A percentile compares a stretch with the other conserved stretches of the same genome.
Evolutionary conservation across 2,329 filamentous ascomycete genomes (phyloP).

Genomic region (Ascosphaera pollenicola): DNA sequence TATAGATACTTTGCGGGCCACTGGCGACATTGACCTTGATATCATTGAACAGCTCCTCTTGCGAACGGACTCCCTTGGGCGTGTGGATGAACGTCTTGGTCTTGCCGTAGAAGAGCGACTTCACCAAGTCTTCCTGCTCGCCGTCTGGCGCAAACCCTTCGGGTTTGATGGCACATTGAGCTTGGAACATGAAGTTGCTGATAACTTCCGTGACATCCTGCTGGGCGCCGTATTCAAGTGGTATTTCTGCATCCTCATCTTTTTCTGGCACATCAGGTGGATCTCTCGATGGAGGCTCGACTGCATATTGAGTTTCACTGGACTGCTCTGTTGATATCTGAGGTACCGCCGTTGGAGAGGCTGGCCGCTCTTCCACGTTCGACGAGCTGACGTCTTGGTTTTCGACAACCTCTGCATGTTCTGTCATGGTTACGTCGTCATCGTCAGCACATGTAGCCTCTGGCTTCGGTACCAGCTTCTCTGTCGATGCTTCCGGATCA

Average conservation of each 20-base stretch:
- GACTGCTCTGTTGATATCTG: too few species aligned
- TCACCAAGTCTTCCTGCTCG: conserved; percentile 63
- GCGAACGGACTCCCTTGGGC: conserved; percentile 22
- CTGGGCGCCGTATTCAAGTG: conserved; percentile 41
- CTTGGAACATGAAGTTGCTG: conserved; percentile 70
- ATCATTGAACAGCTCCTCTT: conserved; percentile 39
- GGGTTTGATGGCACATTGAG: conserved; percentile 71
- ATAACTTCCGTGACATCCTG: conserved; percentile 95
- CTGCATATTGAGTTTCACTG: not conserved
- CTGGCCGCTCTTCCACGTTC: not conserved
- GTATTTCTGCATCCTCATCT: not conserved
- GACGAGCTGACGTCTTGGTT: not conserved
- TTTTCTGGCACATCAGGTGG: not conserved
- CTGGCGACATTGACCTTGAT: conserved; percentile 36
- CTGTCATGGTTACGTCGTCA: not conserved
- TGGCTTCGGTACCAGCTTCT: conserved; percentile 7
- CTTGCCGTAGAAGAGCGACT: conserved; percentile 28
- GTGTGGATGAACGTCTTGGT: conserved; percentile 25
- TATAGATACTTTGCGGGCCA: conserved; percentile 47
- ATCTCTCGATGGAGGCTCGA: not conserved
- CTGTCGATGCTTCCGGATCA: conserved; percentile 8
- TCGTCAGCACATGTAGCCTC: conserved; percentile 4
- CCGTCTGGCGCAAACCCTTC: conserved; percentile 42
- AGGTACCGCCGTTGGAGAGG: too few species aligned
- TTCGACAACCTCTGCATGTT: not conserved